Evolutionary conservation across 1,284 basidiomycete species (phyloP).

Genomic region (Coniophora puteana): DNA sequence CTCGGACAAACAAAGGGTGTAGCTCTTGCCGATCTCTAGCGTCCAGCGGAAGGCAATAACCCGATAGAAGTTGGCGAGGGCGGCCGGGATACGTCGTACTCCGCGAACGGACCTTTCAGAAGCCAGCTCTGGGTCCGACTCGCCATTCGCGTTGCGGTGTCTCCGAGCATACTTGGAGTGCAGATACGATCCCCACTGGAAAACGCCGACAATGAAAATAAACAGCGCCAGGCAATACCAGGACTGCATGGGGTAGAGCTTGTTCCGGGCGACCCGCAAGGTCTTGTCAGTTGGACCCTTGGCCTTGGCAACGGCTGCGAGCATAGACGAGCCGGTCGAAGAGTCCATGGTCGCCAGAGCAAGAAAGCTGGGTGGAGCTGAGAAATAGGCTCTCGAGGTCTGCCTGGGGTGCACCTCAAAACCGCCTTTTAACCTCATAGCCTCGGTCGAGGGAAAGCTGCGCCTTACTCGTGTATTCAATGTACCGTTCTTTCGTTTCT

Average conservation of each 20-base stretch:
- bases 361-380: not conserved
- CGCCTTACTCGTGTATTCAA: not conserved
- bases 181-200: conserved; percentile 20
- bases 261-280: conserved; percentile 4
- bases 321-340: not conserved
- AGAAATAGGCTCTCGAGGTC: too few relatives aligned
- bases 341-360: conserved; percentile 2
- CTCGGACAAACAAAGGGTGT: conserved; percentile 43
- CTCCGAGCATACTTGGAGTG: conserved; percentile 18
- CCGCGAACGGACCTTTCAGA: not conserved
- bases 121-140: conserved; percentile 11
- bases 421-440: not conserved
- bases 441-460: not conserved
- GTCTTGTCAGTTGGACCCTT: conserved; percentile 6
- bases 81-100: conserved; percentile 27
- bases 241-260: conserved; percentile 38
- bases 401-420: not conserved
- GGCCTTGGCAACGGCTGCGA: conserved; percentile 1
- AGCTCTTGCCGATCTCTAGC: conserved; percentile 34
- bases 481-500: too few relatives aligned
- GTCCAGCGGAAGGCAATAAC: conserved; percentile 44
- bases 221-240: conserved; percentile 43
- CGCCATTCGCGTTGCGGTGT: not conserved
- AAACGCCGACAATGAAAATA: conserved; percentile 34
- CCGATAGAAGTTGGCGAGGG: conserved; percentile 37